Conservation (phyloP, 2,329 filamentous ascomycete species). For the Periconia macrospinosa region DNA sequence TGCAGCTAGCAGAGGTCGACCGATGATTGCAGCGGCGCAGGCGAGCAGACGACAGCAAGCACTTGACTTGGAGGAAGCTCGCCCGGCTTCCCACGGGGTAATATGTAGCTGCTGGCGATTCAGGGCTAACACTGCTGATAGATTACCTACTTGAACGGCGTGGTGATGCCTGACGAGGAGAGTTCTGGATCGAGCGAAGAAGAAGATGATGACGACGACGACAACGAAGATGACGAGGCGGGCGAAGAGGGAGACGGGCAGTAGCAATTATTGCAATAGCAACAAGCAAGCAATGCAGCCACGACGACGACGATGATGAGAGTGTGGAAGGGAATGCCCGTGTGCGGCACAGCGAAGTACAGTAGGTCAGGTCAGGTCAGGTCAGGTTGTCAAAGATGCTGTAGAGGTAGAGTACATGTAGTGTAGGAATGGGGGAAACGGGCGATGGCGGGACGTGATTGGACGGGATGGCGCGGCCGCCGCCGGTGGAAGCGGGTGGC, state of each 20-base stretch:
- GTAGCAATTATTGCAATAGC: conserved; percentile 9
- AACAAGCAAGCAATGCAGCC: conserved; percentile 14
- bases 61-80: conserved; percentile 12
- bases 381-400: no score
- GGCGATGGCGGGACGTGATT: conserved; percentile 3
- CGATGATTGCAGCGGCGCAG: conserved; percentile 15
- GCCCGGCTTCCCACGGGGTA: conserved; percentile 7
- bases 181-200: conserved; percentile 33
- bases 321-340: no score
- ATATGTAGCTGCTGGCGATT: conserved; percentile 4
- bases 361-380: background rate
- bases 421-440: no score
- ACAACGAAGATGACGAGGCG: no score
- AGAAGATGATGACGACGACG: conserved; percentile 26
- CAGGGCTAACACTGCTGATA: conserved; percentile 23
- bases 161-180: conserved; percentile 53
- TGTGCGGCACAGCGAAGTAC: conserved; percentile 23
- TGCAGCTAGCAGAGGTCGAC: conserved; percentile 30
- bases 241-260: conserved; percentile 26
- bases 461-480: conserved; percentile 1
- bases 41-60: conserved; percentile 11
- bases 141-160: conserved; percentile 54
- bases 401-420: no score
- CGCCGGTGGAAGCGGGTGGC: conserved; percentile 1
- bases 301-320: conserved; percentile 4